Base-by-base conservation (phyloP, 768 basidiomycete species). In the Mycena sanguinolenta region DNA sequence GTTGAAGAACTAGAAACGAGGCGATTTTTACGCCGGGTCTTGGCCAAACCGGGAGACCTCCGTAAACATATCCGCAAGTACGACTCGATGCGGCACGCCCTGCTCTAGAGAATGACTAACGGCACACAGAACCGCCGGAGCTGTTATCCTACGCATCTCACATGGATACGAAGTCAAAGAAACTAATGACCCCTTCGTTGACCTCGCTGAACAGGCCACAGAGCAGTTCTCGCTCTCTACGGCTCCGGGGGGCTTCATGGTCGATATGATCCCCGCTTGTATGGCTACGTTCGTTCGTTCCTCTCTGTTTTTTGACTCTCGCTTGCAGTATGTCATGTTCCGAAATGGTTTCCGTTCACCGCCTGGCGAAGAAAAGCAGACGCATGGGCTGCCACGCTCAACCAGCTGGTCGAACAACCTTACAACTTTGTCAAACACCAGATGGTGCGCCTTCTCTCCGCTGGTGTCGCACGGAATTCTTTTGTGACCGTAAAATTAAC, bases 291-390 rank as follows among this genome's bases (percentile, higher is more conserved):
- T 69, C 34, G 52, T 63, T 66, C 69, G n/a, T n/a, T n/a, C n/a
- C n/a, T n/a, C 34, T 46, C 44, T 52, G 25, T 62, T 36, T 50
- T 36, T 59, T 55, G 42, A 39, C 62, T 54, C 39, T 64, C 34
- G 38, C 46, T 49, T 60, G 12, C 61, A 92, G 91, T 92, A 74
- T 83, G 84, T 57, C 80, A 90, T 72, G 74, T 91, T 52, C 91
- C 91, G 38, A 78, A 81, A 28, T 92, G 91, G 90, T 84, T 90
- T 71, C 91, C 91, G 25, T 90, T 90, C 27, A 89, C 89, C 30
- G 81, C 80, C 7, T 92, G 91, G 81, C 86, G 87, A 74, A 78
- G 74, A 69, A 86, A 80, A 71, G 91, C 90, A 1, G 81, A 79
- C 36, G 80, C 80, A 50, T 92, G 89, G 89, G 82, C 84, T 25